Evolutionary conservation across 1,139 yeast species (phyloP).

Genomic region (Meyerozyma carpophila): DNA sequence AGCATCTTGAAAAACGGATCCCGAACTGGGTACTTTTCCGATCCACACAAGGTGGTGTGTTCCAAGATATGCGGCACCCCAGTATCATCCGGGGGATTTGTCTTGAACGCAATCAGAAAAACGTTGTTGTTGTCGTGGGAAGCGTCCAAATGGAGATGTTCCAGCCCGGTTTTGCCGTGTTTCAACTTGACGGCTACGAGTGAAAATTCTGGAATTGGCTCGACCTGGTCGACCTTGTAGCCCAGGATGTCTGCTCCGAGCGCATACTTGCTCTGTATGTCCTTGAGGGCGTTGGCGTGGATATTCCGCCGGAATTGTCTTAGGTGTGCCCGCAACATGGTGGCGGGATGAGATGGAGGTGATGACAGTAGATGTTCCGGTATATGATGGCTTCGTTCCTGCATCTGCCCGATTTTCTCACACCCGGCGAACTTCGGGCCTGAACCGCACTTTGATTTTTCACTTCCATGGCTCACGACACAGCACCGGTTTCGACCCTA

Average conservation of each 20-base stretch:
- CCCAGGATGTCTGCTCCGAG: slow-evolving; percentile 62
- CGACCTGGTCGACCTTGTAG: slow-evolving; percentile 54
- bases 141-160: slow-evolving; percentile 80
- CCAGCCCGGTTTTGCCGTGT: slow-evolving; percentile 67
- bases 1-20: slow-evolving; percentile 98
- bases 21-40: slow-evolving; percentile 82
- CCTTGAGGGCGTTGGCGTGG: slow-evolving; percentile 1
- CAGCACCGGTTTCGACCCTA: slow-evolving; percentile 44
- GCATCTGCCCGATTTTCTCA: not conserved
- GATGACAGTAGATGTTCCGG: not conserved
- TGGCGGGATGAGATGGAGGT: not conserved
- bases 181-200: slow-evolving; percentile 69
- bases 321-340: not conserved
- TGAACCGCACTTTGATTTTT: not conserved
- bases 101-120: slow-evolving; percentile 84
- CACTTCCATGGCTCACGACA: not conserved
- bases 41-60: slow-evolving; percentile 94
- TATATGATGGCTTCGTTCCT: not conserved
- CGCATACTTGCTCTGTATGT: slow-evolving; percentile 44
- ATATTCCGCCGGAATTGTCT: not conserved
- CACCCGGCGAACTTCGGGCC: not conserved
- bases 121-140: slow-evolving; percentile 75
- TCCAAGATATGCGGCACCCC: slow-evolving; percentile 96
- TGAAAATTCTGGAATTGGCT: slow-evolving; percentile 76
- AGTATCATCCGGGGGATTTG: slow-evolving; percentile 88